Percentiles rank a stretch among this genome's conserved stretches.
phyloP scores from a whole-genome alignment of 495 filamentous ascomycete species.

The Aspergillus sclerotioniger region DNA sequence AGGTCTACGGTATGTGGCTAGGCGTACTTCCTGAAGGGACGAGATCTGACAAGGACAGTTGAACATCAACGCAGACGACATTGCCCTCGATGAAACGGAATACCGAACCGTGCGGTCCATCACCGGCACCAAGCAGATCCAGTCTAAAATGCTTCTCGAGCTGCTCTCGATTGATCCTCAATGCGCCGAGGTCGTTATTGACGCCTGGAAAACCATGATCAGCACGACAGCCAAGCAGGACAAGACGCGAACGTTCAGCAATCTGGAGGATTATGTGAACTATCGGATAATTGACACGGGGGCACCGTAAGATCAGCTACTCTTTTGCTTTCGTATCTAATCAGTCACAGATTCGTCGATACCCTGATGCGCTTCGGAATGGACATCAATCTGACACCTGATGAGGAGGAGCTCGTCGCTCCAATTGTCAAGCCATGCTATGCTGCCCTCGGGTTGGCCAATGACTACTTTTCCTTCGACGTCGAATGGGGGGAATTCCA shows the following conservation, averaged over 20 bases:
- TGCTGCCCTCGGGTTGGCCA: conserved; percentile 24
- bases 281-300: conserved; percentile 28
- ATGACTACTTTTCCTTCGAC: conserved; percentile 28
- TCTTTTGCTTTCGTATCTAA: not conserved
- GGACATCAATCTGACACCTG: conserved; percentile 18
- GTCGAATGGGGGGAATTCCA: conserved; percentile 27
- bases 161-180: conserved; percentile 19
- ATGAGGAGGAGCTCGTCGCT: conserved; percentile 18
- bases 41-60: conserved; percentile 8
- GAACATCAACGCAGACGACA: conserved; percentile 17
- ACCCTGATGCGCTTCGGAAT: conserved; percentile 26
- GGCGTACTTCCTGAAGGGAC: not conserved
- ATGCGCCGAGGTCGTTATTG: conserved; percentile 23
- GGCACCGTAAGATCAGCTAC: conserved; percentile 16
- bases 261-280: conserved; percentile 23
- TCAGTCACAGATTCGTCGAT: conserved; percentile 16
- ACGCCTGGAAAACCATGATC: conserved; percentile 26
- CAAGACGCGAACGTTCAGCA: conserved; percentile 19
- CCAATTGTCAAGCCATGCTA: conserved; percentile 21
- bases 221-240: conserved; percentile 21
- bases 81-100: conserved; percentile 23
- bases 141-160: conserved; percentile 29
- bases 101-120: conserved; percentile 25
- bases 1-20: conserved; percentile 16
- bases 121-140: conserved; percentile 25